Conservation (phyloP, 2,329 filamentous ascomycete genomes). For the Macrophomina pseudophaseolina region DNA sequence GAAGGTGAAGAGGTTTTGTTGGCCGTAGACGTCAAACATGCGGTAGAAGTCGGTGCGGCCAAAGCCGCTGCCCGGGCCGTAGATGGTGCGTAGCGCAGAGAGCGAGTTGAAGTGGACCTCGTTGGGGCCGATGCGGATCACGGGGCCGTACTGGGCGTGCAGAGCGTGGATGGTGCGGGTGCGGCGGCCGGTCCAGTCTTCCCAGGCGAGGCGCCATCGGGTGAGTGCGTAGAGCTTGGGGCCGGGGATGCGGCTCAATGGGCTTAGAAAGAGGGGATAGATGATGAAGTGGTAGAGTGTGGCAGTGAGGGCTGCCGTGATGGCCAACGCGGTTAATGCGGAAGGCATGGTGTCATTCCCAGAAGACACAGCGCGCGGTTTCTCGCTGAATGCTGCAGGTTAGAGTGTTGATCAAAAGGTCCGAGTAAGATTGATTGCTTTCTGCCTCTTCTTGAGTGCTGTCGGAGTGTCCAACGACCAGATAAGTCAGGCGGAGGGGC, state of each 20-base stretch:
- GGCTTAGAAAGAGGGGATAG: neutral
- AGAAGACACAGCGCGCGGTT: too few relatives aligned
- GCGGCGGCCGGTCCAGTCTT: constrained; percentile 52
- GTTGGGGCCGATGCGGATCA: constrained; percentile 55
- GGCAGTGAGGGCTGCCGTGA: neutral
- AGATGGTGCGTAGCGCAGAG: constrained; percentile 57
- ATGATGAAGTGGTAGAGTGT: neutral
- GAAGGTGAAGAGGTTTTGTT: constrained; percentile 61
- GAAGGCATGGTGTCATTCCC: neutral
- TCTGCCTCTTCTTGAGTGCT: neutral
- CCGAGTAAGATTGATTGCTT: neutral
- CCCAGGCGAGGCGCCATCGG: constrained; percentile 53
- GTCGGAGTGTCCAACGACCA: neutral
- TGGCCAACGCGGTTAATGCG: neutral
- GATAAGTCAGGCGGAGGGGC: constrained; percentile 1
- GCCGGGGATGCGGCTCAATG: constrained; percentile 39
- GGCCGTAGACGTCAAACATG: constrained; percentile 62
- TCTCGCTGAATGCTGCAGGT: neutral
- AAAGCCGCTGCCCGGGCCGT: constrained; percentile 59
- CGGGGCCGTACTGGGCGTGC: constrained; percentile 53
- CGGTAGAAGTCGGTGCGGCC: constrained; percentile 59
- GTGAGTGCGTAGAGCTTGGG: constrained; percentile 49
- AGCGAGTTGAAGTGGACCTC: constrained; percentile 54
- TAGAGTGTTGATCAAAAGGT: neutral
- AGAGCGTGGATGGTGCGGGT: constrained; percentile 50